Percentiles rank a stretch among this genome's conserved stretches.
phyloP scores from a whole-genome alignment of 345 rosid genomes.

The Gossypioides kirkii region DNA sequence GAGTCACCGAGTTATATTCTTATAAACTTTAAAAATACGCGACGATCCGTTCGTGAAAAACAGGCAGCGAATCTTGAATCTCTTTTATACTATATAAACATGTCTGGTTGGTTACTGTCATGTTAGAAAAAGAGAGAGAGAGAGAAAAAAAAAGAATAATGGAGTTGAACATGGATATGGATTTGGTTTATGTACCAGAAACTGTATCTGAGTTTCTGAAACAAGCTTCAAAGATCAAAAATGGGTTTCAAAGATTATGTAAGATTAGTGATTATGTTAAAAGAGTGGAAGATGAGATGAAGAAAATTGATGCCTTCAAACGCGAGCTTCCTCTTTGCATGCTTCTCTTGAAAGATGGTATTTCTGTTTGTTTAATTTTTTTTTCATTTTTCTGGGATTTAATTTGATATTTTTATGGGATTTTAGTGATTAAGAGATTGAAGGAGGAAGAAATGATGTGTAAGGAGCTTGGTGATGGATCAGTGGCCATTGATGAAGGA shows the following conservation, averaged over 20 bases:
- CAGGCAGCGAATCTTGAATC: constrained; percentile 41
- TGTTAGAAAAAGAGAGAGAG: not conserved
- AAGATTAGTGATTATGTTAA: constrained; percentile 47
- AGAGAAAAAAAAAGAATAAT: constrained; percentile 20
- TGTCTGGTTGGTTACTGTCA: constrained; percentile 14
- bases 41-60: constrained; percentile 28
- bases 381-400: constrained; percentile 9
- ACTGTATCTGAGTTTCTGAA: constrained; percentile 40
- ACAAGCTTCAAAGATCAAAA: constrained; percentile 39
- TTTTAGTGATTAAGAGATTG: constrained; percentile 50
- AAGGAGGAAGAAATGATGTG: constrained; percentile 49
- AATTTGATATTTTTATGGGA: constrained; percentile 9
- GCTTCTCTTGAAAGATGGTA: constrained; percentile 68
- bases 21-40: constrained; percentile 12
- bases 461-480: constrained; percentile 20
- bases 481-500: constrained; percentile 25
- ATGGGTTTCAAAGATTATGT: constrained; percentile 28
- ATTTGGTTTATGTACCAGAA: constrained; percentile 40
- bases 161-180: constrained; percentile 64
- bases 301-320: constrained; percentile 65
- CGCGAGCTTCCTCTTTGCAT: constrained; percentile 78
- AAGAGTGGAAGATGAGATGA: constrained; percentile 58
- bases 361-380: constrained; percentile 7
- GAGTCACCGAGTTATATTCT: constrained; percentile 9
- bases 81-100: constrained; percentile 21